These are phyloP conservation scores for Eucalyptus albens DNA, from an alignment of 345 rosid genomes.

Conservation along the genomic window DNA sequence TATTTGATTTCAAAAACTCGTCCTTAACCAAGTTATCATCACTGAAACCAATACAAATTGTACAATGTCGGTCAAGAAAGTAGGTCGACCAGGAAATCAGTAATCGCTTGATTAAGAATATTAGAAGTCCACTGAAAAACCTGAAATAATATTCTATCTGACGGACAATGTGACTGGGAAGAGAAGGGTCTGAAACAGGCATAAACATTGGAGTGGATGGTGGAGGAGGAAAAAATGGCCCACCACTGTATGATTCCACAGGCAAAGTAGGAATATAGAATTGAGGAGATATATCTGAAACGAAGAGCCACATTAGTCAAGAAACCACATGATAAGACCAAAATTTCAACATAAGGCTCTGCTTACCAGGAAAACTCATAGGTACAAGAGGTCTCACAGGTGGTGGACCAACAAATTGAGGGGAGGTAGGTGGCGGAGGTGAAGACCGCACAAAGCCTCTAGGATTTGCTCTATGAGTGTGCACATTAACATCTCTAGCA, in stretches of 20 bases:
- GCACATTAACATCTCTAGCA: slow-evolving; percentile 33
- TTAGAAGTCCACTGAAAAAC: slow-evolving; percentile 3
- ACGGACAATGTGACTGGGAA: slow-evolving; percentile 14
- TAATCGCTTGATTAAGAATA: not conserved
- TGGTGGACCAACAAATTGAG: slow-evolving; percentile 17
- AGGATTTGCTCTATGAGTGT: slow-evolving; percentile 24
- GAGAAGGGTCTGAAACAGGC: slow-evolving; percentile 15
- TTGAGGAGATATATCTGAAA: slow-evolving; percentile 21
- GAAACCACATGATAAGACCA: not conserved
- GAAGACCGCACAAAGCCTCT: slow-evolving; percentile 37
- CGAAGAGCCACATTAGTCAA: not conserved
- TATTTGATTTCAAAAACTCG: slow-evolving; percentile 1
- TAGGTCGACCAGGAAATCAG: not conserved
- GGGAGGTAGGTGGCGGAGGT: slow-evolving; percentile 13
- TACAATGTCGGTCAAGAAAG: not conserved
- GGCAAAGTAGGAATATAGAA: slow-evolving; percentile 7
- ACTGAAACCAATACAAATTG: slow-evolving; percentile 3
- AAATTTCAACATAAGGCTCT: not conserved
- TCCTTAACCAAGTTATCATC: slow-evolving; percentile 28
- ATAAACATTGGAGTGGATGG: slow-evolving; percentile 16
- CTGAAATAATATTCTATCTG: slow-evolving; percentile 73
- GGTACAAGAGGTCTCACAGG: slow-evolving; percentile 18
- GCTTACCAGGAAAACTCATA: not conserved
- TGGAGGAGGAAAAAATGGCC: slow-evolving; percentile 15
- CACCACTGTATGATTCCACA: slow-evolving; percentile 28